A percentile compares a stretch with the other conserved stretches of the same genome.
Conservation (phyloP, 768 basidiomycete species). For the Wakefieldia striispora region DNA sequence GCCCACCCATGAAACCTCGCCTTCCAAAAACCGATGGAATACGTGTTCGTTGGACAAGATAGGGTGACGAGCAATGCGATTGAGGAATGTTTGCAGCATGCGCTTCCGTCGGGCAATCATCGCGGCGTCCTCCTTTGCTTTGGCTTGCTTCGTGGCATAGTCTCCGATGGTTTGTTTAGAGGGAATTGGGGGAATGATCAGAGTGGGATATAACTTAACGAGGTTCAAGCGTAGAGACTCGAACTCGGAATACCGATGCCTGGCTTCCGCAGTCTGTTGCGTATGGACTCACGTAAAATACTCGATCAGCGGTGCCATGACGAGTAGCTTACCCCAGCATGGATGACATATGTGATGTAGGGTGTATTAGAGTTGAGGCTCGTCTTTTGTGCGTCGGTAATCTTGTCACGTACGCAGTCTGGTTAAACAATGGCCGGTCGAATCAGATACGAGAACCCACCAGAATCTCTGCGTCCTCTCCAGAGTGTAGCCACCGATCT, state of each 20-base stretch:
- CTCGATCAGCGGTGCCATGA: constrained; percentile 1
- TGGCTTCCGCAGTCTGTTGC: constrained; percentile 71
- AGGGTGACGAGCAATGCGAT: constrained; percentile 86
- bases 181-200: constrained; percentile 97
- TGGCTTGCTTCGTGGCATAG: constrained; percentile 95
- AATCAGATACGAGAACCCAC: constrained; percentile 41
- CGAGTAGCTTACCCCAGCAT: constrained; percentile 64
- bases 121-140: constrained; percentile 93
- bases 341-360: constrained; percentile 94
- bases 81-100: constrained; percentile 94
- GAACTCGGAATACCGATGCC: constrained; percentile 96
- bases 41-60: constrained; percentile 95
- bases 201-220: constrained; percentile 86
- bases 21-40: constrained; percentile 93
- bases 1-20: constrained; percentile 92
- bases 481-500: constrained; percentile 76
- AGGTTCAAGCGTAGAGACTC: constrained; percentile 86
- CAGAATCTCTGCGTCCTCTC: constrained; percentile 77
- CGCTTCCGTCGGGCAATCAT: constrained; percentile 91
- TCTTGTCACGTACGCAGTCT: constrained; percentile 52
- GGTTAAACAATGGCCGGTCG: constrained; percentile 6
- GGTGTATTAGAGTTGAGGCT: constrained; percentile 81
- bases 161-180: constrained; percentile 95
- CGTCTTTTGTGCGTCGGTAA: constrained; percentile 95
- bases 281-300: constrained; percentile 9